These are phyloP conservation scores for Nissolia schottii DNA, from an alignment of 306 rosid genomes.

Conservation along the genomic window DNA sequence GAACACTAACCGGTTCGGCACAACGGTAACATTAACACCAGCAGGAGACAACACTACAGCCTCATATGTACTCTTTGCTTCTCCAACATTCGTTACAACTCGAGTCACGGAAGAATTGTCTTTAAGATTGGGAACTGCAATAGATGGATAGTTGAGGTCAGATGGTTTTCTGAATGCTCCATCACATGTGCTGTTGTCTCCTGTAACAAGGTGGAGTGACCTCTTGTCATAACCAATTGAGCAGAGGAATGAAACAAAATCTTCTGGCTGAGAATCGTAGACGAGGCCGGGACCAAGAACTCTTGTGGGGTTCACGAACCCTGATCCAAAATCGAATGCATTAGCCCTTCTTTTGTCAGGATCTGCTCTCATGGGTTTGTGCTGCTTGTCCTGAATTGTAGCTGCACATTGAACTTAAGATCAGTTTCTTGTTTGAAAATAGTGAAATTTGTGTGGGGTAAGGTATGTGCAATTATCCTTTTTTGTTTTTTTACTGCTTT, in stretches of 20 bases:
- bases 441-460: neutral
- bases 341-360: conserved; percentile 59
- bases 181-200: conserved; percentile 64
- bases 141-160: conserved; percentile 69
- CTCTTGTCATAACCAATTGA: conserved; percentile 64
- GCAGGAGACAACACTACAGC: conserved; percentile 49
- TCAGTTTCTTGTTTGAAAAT: conserved; percentile 21
- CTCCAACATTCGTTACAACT: conserved; percentile 67
- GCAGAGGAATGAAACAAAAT: conserved; percentile 60
- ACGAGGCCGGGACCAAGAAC: conserved; percentile 72
- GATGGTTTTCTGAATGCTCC: conserved; percentile 47
- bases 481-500: neutral
- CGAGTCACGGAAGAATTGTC: conserved; percentile 49
- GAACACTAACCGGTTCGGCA: conserved; percentile 53
- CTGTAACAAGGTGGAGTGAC: conserved; percentile 53
- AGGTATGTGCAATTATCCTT: neutral
- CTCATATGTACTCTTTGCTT: conserved; percentile 45
- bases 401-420: conserved; percentile 47
- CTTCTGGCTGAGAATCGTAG: conserved; percentile 51
- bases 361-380: conserved; percentile 49
- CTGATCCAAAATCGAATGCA: conserved; percentile 76
- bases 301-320: conserved; percentile 66
- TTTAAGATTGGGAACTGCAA: conserved; percentile 61
- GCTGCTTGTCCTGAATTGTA: conserved; percentile 56
- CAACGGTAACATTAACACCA: conserved; percentile 63